These are phyloP conservation scores for Cicer yamashitae DNA, from an alignment of 306 rosid species.

Conservation along the genomic window DNA sequence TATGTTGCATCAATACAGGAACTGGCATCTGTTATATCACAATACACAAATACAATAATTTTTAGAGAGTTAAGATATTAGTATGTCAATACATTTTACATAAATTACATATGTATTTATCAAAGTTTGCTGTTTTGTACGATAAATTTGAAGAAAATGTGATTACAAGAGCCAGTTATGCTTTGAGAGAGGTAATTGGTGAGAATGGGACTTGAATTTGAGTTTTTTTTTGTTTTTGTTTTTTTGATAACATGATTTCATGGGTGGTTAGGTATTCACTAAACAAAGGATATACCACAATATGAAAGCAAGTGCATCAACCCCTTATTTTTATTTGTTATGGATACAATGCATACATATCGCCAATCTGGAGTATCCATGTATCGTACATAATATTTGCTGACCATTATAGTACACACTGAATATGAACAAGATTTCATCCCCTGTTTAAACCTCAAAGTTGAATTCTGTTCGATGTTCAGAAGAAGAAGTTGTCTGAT, in stretches of 20 bases:
- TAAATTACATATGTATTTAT: background rate
- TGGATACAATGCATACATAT: background rate
- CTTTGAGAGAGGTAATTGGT: constrained; percentile 7
- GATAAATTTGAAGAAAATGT: constrained; percentile 5
- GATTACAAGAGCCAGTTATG: constrained; percentile 11
- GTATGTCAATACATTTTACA: background rate
- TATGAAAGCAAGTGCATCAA: constrained; percentile 3
- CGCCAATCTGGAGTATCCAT: constrained; percentile 25
- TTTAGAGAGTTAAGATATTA: constrained; percentile 1
- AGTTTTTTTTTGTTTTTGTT: background rate
- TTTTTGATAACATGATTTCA: background rate
- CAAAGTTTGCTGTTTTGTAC: background rate
- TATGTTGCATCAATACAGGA: constrained; percentile 20
- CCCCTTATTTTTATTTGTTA: background rate
- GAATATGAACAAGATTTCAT: background rate
- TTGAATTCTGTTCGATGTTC: constrained; percentile 42
- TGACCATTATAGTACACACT: constrained; percentile 22
- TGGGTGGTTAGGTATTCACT: background rate
- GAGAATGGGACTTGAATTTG: constrained; percentile 21
- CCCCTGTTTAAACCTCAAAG: constrained; percentile 28
- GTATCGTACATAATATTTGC: background rate
- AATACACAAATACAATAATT: background rate
- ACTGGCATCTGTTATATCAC: background rate
- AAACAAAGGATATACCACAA: constrained; percentile 3
- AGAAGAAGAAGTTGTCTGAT: constrained; percentile 85